A percentile compares a stretch with the other conserved stretches of the same genome.
phyloP scores from a whole-genome alignment of 768 basidiomycete genomes.

The Pulveroboletus sp. region DNA sequence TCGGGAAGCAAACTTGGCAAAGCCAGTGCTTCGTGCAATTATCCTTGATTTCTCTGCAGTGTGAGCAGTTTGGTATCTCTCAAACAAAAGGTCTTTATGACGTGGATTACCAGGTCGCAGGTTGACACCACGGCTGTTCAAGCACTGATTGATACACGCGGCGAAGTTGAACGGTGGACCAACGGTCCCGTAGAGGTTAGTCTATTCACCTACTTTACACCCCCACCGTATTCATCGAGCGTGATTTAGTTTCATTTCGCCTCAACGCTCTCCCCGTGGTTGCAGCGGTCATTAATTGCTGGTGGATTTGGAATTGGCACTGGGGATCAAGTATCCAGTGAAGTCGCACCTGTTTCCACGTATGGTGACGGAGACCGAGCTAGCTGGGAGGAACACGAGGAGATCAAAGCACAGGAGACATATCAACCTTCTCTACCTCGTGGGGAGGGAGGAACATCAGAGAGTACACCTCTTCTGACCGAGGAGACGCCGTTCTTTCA shows the following conservation, averaged over 20 bases:
- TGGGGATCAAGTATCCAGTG: conserved; percentile 40
- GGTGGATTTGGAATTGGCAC: conserved; percentile 86
- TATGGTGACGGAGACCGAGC: conserved; percentile 42
- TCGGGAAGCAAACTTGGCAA: conserved; percentile 45
- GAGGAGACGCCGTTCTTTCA: conserved; percentile 84
- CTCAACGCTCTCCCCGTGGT: conserved; percentile 89
- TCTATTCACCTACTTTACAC: not conserved
- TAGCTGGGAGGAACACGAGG: conserved; percentile 10
- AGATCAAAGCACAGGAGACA: conserved; percentile 28
- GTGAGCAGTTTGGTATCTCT: conserved; percentile 30
- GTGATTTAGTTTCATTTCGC: conserved; percentile 85
- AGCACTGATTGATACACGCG: conserved; percentile 83
- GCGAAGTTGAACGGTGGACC: conserved; percentile 84
- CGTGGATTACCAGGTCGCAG: conserved; percentile 52
- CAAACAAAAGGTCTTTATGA: not conserved
- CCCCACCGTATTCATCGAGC: not conserved
- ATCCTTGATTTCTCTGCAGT: conserved; percentile 89
- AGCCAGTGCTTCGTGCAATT: conserved; percentile 75
- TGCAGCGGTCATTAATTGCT: conserved; percentile 80
- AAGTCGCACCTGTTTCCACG: conserved; percentile 77
- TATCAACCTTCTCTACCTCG: conserved; percentile 5
- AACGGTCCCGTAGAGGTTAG: conserved; percentile 67
- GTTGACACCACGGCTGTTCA: conserved; percentile 92
- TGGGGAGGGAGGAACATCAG: not conserved
- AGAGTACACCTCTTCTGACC: conserved; percentile 36